Percentiles rank a stretch among this genome's conserved stretches.
Evolutionary conservation across 148 eudicot genomes (phyloP).

Genomic region (Fallopia convolvulus): DNA sequence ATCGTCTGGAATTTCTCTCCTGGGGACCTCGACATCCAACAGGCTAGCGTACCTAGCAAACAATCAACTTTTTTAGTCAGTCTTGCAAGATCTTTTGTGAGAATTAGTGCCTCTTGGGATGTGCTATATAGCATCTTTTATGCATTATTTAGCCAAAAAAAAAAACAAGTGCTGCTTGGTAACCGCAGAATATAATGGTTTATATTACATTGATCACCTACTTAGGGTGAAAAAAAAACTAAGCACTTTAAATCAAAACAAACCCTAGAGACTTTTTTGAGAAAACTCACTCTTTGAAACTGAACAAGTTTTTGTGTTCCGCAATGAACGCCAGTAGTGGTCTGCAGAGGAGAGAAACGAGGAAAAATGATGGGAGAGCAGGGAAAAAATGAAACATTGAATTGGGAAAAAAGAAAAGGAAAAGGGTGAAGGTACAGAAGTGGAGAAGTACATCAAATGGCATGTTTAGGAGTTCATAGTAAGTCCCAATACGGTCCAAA

Average conservation of each 20-base stretch:
- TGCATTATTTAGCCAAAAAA: too few species aligned
- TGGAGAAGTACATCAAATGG: conserved; percentile 71
- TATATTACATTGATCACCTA: too few species aligned
- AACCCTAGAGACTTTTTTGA: background rate
- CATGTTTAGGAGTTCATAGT: conserved; percentile 93
- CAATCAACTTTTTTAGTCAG: background rate
- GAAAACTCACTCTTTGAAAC: conserved; percentile 70
- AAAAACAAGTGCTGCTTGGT: too few species aligned
- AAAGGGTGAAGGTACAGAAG: background rate
- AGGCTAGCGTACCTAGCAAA: conserved; percentile 64
- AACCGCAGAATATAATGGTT: too few species aligned
- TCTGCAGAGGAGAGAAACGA: conserved; percentile 42
- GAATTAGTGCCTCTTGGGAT: background rate
- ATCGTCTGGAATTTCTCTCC: conserved; percentile 84
- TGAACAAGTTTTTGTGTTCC: conserved; percentile 74
- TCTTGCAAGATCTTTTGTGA: background rate
- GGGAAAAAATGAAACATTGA: background rate
- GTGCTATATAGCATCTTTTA: too few species aligned
- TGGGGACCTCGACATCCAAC: conserved; percentile 71
- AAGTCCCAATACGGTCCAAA: conserved; percentile 88
- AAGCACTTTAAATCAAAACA: background rate
- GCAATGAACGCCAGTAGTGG: conserved; percentile 89
- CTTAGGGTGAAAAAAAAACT: too few species aligned
- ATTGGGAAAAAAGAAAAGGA: background rate
- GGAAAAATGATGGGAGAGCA: background rate